A percentile compares a stretch with the other conserved stretches of the same genome.
Evolutionary conservation across 2,329 filamentous ascomycete genomes (phyloP).

Genomic region (Emmonsiellopsis sp.): DNA sequence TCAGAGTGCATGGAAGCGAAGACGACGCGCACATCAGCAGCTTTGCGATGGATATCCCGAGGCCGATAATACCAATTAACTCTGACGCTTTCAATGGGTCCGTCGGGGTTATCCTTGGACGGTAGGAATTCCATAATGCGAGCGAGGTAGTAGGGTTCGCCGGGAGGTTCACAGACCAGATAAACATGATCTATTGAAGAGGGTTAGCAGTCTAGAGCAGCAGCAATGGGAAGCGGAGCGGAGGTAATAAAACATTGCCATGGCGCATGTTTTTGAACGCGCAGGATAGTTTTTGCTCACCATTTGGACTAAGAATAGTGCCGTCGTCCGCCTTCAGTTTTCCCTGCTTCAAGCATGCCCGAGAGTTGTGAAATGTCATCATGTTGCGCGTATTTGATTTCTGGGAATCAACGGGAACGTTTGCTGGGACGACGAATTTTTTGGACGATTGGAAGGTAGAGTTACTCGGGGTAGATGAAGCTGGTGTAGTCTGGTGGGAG

Average conservation of each 20-base stretch:
- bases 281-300: constrained; percentile 43
- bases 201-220: constrained; percentile 9
- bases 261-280: neutral
- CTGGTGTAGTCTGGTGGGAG: constrained; percentile 25
- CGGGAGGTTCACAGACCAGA: constrained; percentile 91
- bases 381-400: constrained; percentile 50
- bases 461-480: constrained; percentile 15
- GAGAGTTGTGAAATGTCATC: constrained; percentile 72
- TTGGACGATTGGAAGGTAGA: constrained; percentile 19
- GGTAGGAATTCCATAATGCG: constrained; percentile 98
- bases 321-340: constrained; percentile 85
- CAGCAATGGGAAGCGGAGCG: neutral
- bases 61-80: constrained; percentile 99
- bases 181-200: constrained; percentile 66
- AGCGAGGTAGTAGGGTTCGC: constrained; percentile 94
- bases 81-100: constrained; percentile 73
- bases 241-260: neutral
- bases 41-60: constrained; percentile 87
- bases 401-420: constrained; percentile 18
- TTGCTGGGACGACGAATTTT: constrained; percentile 25
- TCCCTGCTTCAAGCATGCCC: constrained; percentile 60
- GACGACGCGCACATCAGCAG: constrained; percentile 79
- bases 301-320: constrained; percentile 71
- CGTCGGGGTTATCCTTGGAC: constrained; percentile 59
- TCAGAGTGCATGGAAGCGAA: constrained; percentile 99